A percentile compares a stretch with the other conserved stretches of the same genome.
Conservation (phyloP, 2,329 filamentous ascomycete genomes). For the Sarocladiaceae sp. region DNA sequence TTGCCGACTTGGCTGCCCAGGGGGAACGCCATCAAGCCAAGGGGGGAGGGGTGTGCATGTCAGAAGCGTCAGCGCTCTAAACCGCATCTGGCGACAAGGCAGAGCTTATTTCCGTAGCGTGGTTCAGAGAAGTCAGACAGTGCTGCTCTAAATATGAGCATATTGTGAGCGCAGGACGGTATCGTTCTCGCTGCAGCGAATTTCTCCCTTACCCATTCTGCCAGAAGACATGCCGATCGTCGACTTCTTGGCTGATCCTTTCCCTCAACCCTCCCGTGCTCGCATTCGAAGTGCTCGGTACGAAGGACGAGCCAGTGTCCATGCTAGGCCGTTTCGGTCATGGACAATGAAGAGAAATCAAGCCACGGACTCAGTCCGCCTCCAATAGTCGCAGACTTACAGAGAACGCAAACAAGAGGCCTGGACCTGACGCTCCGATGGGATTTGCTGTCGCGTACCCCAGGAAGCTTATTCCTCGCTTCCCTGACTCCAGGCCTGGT, state of each 20-base stretch:
- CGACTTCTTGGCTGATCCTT: not conserved
- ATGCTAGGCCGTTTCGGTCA: no score
- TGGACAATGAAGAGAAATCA: no score
- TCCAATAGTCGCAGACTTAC: not conserved
- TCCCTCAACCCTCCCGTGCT: not conserved
- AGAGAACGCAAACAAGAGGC: not conserved
- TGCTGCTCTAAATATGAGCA: no score
- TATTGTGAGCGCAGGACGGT: no score
- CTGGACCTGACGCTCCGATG: not conserved
- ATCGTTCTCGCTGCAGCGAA: no score
- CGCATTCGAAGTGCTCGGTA: no score
- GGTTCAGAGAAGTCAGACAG: not conserved
- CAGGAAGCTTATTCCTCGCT: not conserved
- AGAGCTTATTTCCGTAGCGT: constrained; percentile 8
- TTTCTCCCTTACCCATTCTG: not conserved
- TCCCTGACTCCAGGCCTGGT: not conserved
- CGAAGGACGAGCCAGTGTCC: no score
- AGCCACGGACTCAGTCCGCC: not conserved
- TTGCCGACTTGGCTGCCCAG: constrained; percentile 31
- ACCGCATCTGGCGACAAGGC: not conserved
- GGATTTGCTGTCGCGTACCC: no score
- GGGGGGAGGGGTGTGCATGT: constrained; percentile 5
- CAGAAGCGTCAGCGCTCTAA: constrained; percentile 1
- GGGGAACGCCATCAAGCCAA: constrained; percentile 4
- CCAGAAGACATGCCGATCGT: not conserved